Conservation (phyloP, 148 eudicot genomes). For the Rhododendron vialii region DNA sequence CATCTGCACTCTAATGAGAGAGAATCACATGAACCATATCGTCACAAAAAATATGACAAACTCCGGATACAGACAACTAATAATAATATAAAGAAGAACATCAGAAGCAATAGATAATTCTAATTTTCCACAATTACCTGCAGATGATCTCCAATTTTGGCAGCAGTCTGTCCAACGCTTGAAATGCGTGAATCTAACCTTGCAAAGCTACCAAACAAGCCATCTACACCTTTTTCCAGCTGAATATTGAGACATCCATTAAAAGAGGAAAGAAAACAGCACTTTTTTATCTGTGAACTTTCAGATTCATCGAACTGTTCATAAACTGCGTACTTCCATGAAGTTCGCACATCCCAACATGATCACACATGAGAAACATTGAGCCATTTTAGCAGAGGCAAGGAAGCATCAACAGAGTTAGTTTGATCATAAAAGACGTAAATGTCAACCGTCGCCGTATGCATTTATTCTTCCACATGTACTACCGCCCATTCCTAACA, state of each 20-base stretch:
- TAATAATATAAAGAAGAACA: constrained; percentile 4
- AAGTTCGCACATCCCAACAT: not conserved
- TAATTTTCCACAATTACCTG: constrained; percentile 47
- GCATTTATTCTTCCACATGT: not conserved
- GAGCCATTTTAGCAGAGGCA: not conserved
- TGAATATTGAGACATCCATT: constrained; percentile 28
- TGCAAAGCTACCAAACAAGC: constrained; percentile 95
- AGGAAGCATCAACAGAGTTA: not conserved
- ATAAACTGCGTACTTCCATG: not conserved
- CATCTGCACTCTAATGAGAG: constrained; percentile 85
- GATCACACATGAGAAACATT: not conserved
- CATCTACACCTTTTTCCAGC: constrained; percentile 98
- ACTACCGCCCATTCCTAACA: not conserved
- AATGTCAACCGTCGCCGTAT: not conserved
- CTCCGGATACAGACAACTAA: not conserved
- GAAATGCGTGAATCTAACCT: constrained; percentile 97
- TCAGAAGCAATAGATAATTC: not conserved
- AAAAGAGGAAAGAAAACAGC: not conserved
- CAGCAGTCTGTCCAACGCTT: constrained; percentile 99
- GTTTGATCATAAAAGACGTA: not conserved
- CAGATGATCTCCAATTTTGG: constrained; percentile 97
- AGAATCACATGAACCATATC: constrained; percentile 11
- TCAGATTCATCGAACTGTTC: not conserved
- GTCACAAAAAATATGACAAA: not conserved
- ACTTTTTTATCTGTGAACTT: not conserved